Base-by-base conservation (phyloP, 2,329 filamentous ascomycete genomes). In the Alternaria atra region DNA sequence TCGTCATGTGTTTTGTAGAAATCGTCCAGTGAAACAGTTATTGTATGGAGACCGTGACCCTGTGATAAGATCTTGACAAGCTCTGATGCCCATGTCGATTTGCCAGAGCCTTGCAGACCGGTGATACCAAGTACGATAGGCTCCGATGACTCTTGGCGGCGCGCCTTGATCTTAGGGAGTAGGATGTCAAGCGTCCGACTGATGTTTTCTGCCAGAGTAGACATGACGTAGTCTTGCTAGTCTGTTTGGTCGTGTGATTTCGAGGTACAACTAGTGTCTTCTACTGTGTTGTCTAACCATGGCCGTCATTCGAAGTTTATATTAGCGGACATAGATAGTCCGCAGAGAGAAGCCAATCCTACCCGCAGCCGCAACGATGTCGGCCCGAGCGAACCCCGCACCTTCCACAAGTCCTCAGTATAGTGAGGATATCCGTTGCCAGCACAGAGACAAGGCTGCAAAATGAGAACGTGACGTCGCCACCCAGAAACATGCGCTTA, bases 91-190 rank as follows among this genome's bases (percentile, higher is more conserved):
- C 97, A 86, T 12, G 94, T 96, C 4, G 94, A 96, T 82, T 98
- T 97, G 68, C 94, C 94, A 37, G 92, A 90, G 62, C 94, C 94
- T 80, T 97, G 94, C 29, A 97, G 88, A 62, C 94, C 94, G 71
- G 96, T 97, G 71, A 98, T 86, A 47, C 93, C 94, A 64, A 97
- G 85, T 76, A 97, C 88, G 78, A 97, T 91, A 29, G 93, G 93
- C 20, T 85, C 85, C 52, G 81, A 63, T 2, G 71, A 69, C n/a
- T 35, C 40, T 52, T 68, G n/a, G 20, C 55, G 66, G 44, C 59
- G 63, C 2, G 61, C 25, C 42, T 63, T 66, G 43, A 78, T 73
- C 50, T 71, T 70, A 2, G 75, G 75, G 5, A 74, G 51, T 8
- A 78, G 65, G 15, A 68, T 53, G 17, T 74, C 65, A 10, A 78